Evolutionary conservation across 257 asterid genomes (phyloP).

Genomic region (Orobanche coerulescens): DNA sequence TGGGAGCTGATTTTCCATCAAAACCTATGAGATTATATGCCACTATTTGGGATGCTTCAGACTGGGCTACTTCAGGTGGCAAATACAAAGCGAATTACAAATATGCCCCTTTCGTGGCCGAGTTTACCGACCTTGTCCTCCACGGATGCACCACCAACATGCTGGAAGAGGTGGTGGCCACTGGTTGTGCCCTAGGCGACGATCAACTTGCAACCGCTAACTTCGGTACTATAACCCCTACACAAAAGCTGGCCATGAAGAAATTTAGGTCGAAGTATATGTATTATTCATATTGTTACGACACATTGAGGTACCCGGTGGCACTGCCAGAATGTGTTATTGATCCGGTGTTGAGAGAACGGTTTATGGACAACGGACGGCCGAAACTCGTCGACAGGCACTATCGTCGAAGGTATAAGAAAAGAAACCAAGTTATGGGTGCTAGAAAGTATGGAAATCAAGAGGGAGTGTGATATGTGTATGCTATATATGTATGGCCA

Average conservation of each 20-base stretch:
- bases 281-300: constrained; percentile 86
- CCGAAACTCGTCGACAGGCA: constrained; percentile 40
- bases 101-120: constrained; percentile 79
- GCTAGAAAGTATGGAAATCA: constrained; percentile 32
- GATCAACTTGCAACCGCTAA: constrained; percentile 31
- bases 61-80: constrained; percentile 98
- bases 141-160: constrained; percentile 70
- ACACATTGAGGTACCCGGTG: constrained; percentile 43
- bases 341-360: constrained; percentile 38
- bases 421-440: constrained; percentile 30
- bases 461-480: constrained; percentile 29
- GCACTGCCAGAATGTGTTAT: constrained; percentile 68
- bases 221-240: constrained; percentile 34
- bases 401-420: constrained; percentile 36
- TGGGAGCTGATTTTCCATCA: constrained; percentile 87
- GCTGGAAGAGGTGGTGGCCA: constrained; percentile 44
- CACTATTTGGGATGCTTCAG: constrained; percentile 95
- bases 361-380: constrained; percentile 63
- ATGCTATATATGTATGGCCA: neutral
- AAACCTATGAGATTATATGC: constrained; percentile 91
- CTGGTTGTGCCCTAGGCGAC: constrained; percentile 25
- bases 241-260: constrained; percentile 54
- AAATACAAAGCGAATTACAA: constrained; percentile 66
- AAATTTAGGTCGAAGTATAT: constrained; percentile 48
- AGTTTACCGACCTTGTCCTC: constrained; percentile 69